Percentiles rank a stretch among this genome's conserved stretches.
Conservation (phyloP, 2,329 filamentous ascomycete species). For the Xylariaceae sp. region DNA sequence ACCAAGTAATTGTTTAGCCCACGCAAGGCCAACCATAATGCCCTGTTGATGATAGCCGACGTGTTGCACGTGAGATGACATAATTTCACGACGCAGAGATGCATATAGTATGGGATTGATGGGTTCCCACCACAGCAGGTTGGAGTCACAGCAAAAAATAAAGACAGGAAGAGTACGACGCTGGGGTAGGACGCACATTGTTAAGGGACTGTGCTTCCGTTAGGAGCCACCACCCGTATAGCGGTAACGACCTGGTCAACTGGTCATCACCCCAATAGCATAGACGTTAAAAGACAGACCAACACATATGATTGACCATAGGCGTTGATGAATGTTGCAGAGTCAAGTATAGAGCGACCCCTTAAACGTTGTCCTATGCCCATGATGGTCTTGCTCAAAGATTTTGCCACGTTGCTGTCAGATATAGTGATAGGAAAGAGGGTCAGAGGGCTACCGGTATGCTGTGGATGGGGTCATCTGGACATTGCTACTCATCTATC, state of each 20-base stretch:
- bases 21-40: constrained; percentile 7
- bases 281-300: constrained; percentile 39
- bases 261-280: constrained; percentile 34
- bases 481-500: too few species aligned
- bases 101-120: constrained; percentile 12
- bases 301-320: constrained; percentile 31
- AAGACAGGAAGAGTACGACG: constrained; percentile 15
- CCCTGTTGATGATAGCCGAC: constrained; percentile 11
- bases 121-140: not conserved
- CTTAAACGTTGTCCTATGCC: too few species aligned
- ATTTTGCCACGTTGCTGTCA: too few species aligned
- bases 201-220: constrained; percentile 22
- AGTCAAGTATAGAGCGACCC: constrained; percentile 27
- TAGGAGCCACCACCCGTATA: constrained; percentile 22
- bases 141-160: constrained; percentile 14
- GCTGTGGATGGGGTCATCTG: too few species aligned
- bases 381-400: too few species aligned
- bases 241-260: constrained; percentile 24
- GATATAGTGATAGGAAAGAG: too few species aligned
- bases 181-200: constrained; percentile 29
- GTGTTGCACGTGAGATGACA: constrained; percentile 12
- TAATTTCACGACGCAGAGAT: constrained; percentile 16
- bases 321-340: constrained; percentile 29
- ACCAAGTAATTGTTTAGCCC: constrained; percentile 10
- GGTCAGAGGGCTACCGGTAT: too few species aligned